Base-by-base conservation (phyloP, 768 basidiomycete species). In the Gloeopeniophorella convolvens region DNA sequence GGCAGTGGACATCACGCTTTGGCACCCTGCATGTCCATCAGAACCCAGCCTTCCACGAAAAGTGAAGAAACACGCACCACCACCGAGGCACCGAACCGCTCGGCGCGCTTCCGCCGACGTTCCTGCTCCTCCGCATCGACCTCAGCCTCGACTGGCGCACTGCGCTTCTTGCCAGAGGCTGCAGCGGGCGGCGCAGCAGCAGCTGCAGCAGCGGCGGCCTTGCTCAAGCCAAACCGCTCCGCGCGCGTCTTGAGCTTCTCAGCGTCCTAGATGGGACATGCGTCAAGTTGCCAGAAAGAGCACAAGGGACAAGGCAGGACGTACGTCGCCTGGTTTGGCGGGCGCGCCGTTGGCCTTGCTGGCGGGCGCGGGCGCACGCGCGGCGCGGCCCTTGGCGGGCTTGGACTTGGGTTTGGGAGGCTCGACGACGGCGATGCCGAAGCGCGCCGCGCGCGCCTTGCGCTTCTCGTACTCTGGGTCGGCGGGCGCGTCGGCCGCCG, bases 361-460 rank as follows among this genome's bases (percentile, higher is more conserved):
- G 3, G 42, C 30, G 5, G 34, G 16, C 45, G 59, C 63, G 13
- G 52, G 35, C 2, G 51, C 42, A 5, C 59, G 56, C 48, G 63
- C 56, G 33, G n/a, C n/a, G n/a, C n/a, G n/a, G n/a, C n/a, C n/a
- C n/a, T n/a, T n/a, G n/a, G n/a, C n/a, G n/a, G n/a, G 16, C 26
- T 42, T 52, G n/a, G 61, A 46, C 41, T 65, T 63, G 54, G 68
- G 43, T 39, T 63, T 53, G 5, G 61, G 50, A 23, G 75, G 71
- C 41, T 70, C 70, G 8, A 83, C 76, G 7, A 83, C 59, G 3
- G 81, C 75, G n/a, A 83, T 79, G 27, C 81, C 81, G 56, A 87
- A 86, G n/a, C 85, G 78, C 15, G 71, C 80, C 5, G 84, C 83
- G 34, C 85, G 78, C 35, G 72, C 69, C 60, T 68, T 77, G 45